A percentile compares a stretch with the other conserved stretches of the same genome.
phyloP scores from a whole-genome alignment of 495 filamentous ascomycete genomes.

The Halenospora varia region DNA sequence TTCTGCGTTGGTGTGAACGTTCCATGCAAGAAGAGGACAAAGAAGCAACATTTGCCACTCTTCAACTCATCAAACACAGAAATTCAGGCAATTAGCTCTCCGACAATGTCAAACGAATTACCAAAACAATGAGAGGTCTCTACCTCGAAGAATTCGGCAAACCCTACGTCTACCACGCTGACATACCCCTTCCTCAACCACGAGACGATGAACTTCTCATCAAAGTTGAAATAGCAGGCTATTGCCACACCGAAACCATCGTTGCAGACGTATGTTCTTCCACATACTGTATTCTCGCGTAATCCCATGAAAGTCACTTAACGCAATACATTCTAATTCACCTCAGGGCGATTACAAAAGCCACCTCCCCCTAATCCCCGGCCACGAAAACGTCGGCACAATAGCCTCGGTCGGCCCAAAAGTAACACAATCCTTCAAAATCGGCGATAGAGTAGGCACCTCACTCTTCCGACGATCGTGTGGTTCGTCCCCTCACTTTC shows the following conservation, averaged over 20 bases:
- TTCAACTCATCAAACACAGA: too few species aligned
- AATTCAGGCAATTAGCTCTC: too few species aligned
- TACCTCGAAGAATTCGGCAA: conserved; percentile 1
- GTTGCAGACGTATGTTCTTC: conserved; percentile 7
- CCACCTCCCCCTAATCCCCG: conserved; percentile 8
- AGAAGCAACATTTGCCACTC: too few species aligned
- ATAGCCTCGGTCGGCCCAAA: neutral
- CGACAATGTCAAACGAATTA: neutral
- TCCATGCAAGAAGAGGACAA: too few species aligned
- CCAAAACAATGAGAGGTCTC: neutral
- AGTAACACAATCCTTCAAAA: conserved; percentile 1
- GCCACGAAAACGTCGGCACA: conserved; percentile 13
- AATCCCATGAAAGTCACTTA: too few species aligned
- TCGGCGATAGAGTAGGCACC: conserved; percentile 17
- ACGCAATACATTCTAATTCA: too few species aligned
- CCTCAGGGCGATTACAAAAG: neutral
- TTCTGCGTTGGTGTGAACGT: too few species aligned
- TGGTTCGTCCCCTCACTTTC: too few species aligned
- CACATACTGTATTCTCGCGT: too few species aligned
- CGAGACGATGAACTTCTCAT: conserved; percentile 13
- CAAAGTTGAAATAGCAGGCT: conserved; percentile 15
- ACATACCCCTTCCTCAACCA: neutral
- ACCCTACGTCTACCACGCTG: conserved; percentile 6
- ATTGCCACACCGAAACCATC: conserved; percentile 17
- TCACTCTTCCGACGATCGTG: conserved; percentile 12